phyloP scores from a whole-genome alignment of 768 basidiomycete genomes.

The Pulveroboletus ravenelii region DNA sequence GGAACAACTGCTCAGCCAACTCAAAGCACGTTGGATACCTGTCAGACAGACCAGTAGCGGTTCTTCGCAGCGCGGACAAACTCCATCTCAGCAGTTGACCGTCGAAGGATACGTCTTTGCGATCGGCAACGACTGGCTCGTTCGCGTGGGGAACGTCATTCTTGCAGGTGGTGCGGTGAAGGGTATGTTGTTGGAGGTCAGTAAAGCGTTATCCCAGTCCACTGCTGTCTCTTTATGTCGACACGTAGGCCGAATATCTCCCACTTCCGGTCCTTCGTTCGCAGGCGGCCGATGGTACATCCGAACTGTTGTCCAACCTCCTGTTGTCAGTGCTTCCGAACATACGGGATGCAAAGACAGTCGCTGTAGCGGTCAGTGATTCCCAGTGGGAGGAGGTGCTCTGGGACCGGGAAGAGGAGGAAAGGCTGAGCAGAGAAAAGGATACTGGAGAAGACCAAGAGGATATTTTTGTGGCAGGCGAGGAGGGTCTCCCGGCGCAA shows the following conservation, averaged over 20 bases:
- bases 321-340: conserved; percentile 72
- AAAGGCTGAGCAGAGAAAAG: conserved; percentile 27
- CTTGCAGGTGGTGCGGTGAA: conserved; percentile 70
- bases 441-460: conserved; percentile 31
- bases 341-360: conserved; percentile 65
- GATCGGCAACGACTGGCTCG: conserved; percentile 79
- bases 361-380: conserved; percentile 74
- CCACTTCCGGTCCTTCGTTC: conserved; percentile 68
- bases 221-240: neutral
- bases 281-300: conserved; percentile 60
- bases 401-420: conserved; percentile 68
- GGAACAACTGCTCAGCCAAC: conserved; percentile 68
- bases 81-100: conserved; percentile 56
- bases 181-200: conserved; percentile 82
- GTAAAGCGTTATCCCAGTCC: conserved; percentile 5
- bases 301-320: conserved; percentile 70
- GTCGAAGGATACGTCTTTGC: conserved; percentile 72
- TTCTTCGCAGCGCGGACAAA: conserved; percentile 42
- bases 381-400: conserved; percentile 78
- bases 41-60: conserved; percentile 48
- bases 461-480: conserved; percentile 59
- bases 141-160: conserved; percentile 73
- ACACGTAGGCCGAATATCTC: conserved; percentile 72
- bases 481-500: conserved; percentile 46
- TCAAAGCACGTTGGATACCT: conserved; percentile 72